Percentiles rank a stretch among this genome's conserved stretches.
phyloP scores from a whole-genome alignment of 75 land plant genomes.

The Azolla pinnata region DNA sequence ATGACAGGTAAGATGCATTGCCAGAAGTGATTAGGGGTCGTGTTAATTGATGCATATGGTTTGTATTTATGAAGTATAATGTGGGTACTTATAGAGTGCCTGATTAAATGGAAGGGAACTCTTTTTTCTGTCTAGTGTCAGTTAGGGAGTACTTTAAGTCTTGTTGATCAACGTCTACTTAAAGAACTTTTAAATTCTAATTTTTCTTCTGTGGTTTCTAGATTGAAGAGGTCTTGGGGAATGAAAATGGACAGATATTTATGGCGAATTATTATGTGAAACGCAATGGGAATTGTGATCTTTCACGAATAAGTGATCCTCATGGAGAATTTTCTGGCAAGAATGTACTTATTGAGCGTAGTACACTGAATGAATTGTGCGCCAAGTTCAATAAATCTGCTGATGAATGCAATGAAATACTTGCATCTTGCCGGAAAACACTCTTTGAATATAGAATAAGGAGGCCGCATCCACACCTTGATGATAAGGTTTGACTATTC shows the following conservation, averaged over 20 bases:
- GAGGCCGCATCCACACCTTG: slow-evolving; percentile 86
- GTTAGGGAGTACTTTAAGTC: background rate
- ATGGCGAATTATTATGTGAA: slow-evolving; percentile 83
- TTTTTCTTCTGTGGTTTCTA: slow-evolving; percentile 8
- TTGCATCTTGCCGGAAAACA: slow-evolving; percentile 51
- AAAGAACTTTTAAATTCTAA: too few relatives aligned
- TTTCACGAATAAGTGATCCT: slow-evolving; percentile 93
- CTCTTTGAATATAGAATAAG: slow-evolving; percentile 53
- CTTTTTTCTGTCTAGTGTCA: too few relatives aligned
- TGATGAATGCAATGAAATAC: slow-evolving; percentile 44
- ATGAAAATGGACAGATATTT: slow-evolving; percentile 58
- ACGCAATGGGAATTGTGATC: slow-evolving; percentile 84
- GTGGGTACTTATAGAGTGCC: too few relatives aligned
- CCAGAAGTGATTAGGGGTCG: too few relatives aligned
- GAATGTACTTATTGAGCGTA: slow-evolving; percentile 78
- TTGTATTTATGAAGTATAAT: too few relatives aligned
- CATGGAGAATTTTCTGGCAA: slow-evolving; percentile 80
- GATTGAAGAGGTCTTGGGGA: slow-evolving; percentile 78
- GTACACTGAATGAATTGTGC: slow-evolving; percentile 41
- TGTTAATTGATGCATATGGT: too few relatives aligned
- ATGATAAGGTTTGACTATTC: slow-evolving; percentile 74
- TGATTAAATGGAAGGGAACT: too few relatives aligned
- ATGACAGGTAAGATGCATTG: too few relatives aligned
- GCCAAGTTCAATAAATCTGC: slow-evolving; percentile 41
- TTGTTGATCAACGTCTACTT: background rate